phyloP scores from a whole-genome alignment of 305 asterid genomes.

The Fraxinus dipetala region DNA sequence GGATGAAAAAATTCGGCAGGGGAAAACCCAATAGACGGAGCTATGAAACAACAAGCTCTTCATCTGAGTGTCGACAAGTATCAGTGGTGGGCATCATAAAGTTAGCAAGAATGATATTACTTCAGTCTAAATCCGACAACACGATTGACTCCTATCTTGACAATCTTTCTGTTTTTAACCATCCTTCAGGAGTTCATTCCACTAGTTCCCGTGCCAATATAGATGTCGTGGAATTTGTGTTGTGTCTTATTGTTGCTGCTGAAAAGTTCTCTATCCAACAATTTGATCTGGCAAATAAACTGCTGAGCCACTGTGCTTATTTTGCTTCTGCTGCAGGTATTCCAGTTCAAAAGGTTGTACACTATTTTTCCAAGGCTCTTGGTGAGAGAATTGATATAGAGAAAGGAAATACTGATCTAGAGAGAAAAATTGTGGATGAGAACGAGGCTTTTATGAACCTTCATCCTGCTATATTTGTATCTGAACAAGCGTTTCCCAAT shows the following conservation, averaged over 20 bases:
- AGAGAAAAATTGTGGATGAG: background rate
- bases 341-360: constrained; percentile 28
- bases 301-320: constrained; percentile 17
- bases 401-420: constrained; percentile 18
- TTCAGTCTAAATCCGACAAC: too few relatives aligned
- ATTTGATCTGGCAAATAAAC: constrained; percentile 27
- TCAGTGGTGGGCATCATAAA: too few relatives aligned
- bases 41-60: too few relatives aligned
- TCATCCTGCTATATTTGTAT: constrained; percentile 10
- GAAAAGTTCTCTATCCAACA: constrained; percentile 29
- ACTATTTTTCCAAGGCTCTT: constrained; percentile 37
- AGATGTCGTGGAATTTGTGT: constrained; percentile 22
- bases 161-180: background rate
- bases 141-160: too few relatives aligned
- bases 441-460: background rate
- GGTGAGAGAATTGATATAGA: constrained; percentile 29
- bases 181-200: background rate
- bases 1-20: too few relatives aligned
- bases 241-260: constrained; percentile 32
- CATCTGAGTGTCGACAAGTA: too few relatives aligned
- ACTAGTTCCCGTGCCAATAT: background rate
- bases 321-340: constrained; percentile 14
- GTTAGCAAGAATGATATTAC: too few relatives aligned
- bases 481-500: constrained; percentile 20
- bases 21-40: too few relatives aligned